Conservation (phyloP, 2,329 filamentous ascomycete species). For the Diaporthe capsici region DNA sequence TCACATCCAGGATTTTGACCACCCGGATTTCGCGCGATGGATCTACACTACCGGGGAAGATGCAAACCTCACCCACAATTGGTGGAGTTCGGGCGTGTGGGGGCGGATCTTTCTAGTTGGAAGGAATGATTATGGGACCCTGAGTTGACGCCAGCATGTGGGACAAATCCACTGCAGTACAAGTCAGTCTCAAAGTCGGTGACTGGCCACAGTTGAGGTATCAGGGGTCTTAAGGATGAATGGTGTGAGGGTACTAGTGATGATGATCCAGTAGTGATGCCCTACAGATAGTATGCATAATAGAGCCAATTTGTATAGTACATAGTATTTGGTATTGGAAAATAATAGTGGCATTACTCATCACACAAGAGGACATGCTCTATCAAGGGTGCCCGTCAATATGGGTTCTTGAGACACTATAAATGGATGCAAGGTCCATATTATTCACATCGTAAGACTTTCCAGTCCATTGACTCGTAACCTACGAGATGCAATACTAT, state of each 20-base stretch:
- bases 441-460: neutral
- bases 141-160: neutral
- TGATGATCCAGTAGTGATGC: too few relatives aligned
- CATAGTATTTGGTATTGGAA: neutral
- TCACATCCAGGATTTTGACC: neutral
- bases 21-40: neutral
- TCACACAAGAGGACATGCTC: too few relatives aligned
- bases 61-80: neutral
- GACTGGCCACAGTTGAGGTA: neutral
- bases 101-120: neutral
- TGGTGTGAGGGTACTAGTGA: too few relatives aligned
- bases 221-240: neutral
- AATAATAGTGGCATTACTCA: too few relatives aligned
- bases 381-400: neutral
- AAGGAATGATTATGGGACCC: neutral
- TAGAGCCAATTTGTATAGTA: too few relatives aligned
- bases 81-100: neutral
- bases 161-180: neutral
- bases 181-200: neutral
- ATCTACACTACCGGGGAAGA: neutral
- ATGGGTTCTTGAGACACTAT: neutral
- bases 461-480: neutral
- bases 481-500: neutral
- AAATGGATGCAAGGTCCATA: constrained; percentile 5
- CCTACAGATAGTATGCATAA: too few relatives aligned